These are phyloP conservation scores for Sarocladiaceae sp. DNA, from an alignment of 2,329 filamentous ascomycete genomes.

Conservation along the genomic window DNA sequence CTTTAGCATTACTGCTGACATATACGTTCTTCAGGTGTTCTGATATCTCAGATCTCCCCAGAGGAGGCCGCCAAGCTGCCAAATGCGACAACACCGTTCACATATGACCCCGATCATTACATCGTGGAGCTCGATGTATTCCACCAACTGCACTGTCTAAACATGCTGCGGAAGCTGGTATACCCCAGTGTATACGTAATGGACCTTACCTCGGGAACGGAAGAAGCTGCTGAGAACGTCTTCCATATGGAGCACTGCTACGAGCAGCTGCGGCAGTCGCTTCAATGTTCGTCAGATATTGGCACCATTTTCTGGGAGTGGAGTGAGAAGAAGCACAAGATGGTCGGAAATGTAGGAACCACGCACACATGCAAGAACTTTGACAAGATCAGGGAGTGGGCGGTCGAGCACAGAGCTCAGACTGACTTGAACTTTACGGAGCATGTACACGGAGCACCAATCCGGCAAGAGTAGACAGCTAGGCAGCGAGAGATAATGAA, in stretches of 20 bases:
- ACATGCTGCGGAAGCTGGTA: slow-evolving; percentile 39
- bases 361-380: slow-evolving; percentile 48
- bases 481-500: background rate
- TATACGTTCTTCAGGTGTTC: slow-evolving; percentile 28
- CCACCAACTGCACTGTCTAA: slow-evolving; percentile 45
- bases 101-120: slow-evolving; percentile 47
- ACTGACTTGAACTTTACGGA: slow-evolving; percentile 13
- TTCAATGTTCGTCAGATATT: slow-evolving; percentile 48
- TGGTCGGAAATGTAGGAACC: slow-evolving; percentile 47
- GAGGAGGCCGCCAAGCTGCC: slow-evolving; percentile 45
- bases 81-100: slow-evolving; percentile 45
- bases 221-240: slow-evolving; percentile 29
- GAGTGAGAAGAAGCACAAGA: slow-evolving; percentile 36
- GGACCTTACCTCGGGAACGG: slow-evolving; percentile 36
- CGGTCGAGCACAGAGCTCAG: slow-evolving; percentile 22
- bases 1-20: background rate
- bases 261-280: slow-evolving; percentile 45
- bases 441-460: slow-evolving; percentile 13
- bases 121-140: slow-evolving; percentile 51
- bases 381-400: slow-evolving; percentile 43
- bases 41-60: slow-evolving; percentile 51
- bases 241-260: slow-evolving; percentile 41
- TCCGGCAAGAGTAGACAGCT: slow-evolving; percentile 6
- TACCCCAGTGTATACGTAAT: slow-evolving; percentile 40
- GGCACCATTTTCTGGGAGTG: slow-evolving; percentile 47